Conservation (phyloP, 2,329 filamentous ascomycete species). For the Trichoderma sp. region DNA sequence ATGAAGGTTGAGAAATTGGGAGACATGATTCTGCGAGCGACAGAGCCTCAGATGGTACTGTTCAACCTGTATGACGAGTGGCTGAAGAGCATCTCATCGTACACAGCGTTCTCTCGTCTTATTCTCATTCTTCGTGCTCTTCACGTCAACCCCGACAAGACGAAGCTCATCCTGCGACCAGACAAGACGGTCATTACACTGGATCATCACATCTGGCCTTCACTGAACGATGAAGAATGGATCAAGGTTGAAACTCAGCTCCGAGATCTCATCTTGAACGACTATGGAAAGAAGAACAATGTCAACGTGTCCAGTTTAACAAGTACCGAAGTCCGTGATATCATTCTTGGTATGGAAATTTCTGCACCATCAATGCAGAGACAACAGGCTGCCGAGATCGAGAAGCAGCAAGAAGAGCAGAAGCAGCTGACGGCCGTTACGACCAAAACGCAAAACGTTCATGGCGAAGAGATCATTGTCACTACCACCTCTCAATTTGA, state of each 20-base stretch:
- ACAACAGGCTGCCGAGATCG: slow-evolving; percentile 97
- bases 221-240: slow-evolving; percentile 93
- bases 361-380: slow-evolving; percentile 97
- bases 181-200: slow-evolving; percentile 99
- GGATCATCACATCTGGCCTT: slow-evolving; percentile 98
- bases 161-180: slow-evolving; percentile 89
- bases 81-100: slow-evolving; percentile 97
- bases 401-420: slow-evolving; percentile 98
- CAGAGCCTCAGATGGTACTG: slow-evolving; percentile 99
- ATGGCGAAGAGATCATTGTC: slow-evolving; percentile 96
- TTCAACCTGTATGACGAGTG: slow-evolving; percentile 99
- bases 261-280: slow-evolving; percentile 93
- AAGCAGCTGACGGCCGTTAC: slow-evolving; percentile 95
- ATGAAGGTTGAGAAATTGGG: slow-evolving; percentile 99
- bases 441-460: slow-evolving; percentile 96
- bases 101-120: slow-evolving; percentile 95
- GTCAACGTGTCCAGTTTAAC: slow-evolving; percentile 98
- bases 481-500: slow-evolving; percentile 98
- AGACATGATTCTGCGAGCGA: slow-evolving; percentile 97
- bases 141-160: slow-evolving; percentile 98
- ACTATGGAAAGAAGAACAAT: slow-evolving; percentile 99
- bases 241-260: slow-evolving; percentile 99
- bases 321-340: slow-evolving; percentile 94
- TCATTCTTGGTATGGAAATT: slow-evolving; percentile 99
- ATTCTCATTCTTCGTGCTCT: slow-evolving; percentile 91